phyloP scores from a whole-genome alignment of 2,329 filamentous ascomycete species.

The Cercospora citrullina region DNA sequence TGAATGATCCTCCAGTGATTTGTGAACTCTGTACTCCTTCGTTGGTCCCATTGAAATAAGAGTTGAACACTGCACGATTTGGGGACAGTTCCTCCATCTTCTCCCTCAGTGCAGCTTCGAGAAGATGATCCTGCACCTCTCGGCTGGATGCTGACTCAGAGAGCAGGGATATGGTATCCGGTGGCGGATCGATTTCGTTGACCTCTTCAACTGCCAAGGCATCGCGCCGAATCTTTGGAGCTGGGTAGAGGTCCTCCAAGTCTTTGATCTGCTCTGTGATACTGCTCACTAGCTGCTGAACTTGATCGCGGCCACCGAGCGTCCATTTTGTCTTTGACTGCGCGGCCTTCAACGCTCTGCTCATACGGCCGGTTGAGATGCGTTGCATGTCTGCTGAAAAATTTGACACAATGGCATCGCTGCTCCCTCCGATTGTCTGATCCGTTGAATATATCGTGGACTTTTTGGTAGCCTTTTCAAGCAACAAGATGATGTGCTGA shows the following conservation, averaged over 20 bases:
- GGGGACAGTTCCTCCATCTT: not conserved
- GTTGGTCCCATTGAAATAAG: not conserved
- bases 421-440: not conserved
- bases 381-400: not conserved
- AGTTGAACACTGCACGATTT: not conserved
- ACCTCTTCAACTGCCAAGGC: not conserved
- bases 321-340: not conserved
- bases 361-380: not conserved
- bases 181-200: not conserved
- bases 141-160: not conserved
- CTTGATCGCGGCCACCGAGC: not conserved
- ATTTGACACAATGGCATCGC: not conserved
- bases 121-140: not conserved
- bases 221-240: not conserved
- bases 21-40: not conserved
- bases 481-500: not conserved
- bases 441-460: not conserved
- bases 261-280: not conserved
- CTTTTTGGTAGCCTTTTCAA: not conserved
- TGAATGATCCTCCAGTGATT: not conserved
- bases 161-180: not conserved
- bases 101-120: not conserved
- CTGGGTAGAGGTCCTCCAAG: not conserved
- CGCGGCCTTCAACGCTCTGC: not conserved
- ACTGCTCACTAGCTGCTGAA: not conserved